phyloP scores from a whole-genome alignment of 257 asterid genomes.

The Nicotiana noctiflora region DNA sequence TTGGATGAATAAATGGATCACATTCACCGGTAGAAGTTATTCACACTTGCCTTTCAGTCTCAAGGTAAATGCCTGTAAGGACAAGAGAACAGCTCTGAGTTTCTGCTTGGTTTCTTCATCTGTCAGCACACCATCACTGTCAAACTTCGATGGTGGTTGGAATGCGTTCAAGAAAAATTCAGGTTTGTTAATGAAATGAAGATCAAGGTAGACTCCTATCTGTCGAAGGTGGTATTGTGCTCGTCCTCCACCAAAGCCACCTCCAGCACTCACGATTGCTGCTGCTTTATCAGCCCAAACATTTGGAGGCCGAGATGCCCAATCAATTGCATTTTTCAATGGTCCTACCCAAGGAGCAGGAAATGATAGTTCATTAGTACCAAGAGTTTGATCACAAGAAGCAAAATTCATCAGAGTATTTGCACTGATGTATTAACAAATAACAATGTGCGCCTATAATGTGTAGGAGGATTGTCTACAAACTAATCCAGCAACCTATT shows the following conservation, averaged over 20 bases:
- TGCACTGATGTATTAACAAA: not conserved
- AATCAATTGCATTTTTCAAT: slow-evolving; percentile 77
- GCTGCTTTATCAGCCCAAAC: slow-evolving; percentile 79
- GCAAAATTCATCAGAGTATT: not conserved
- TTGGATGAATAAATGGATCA: not conserved
- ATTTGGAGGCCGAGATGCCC: slow-evolving; percentile 89
- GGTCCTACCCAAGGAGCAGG: slow-evolving; percentile 38
- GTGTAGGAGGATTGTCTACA: not conserved
- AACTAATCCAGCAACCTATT: not conserved
- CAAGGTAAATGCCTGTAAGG: slow-evolving; percentile 51
- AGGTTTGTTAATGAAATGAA: slow-evolving; percentile 91
- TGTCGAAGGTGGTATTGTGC: slow-evolving; percentile 87
- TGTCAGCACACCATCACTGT: slow-evolving; percentile 51
- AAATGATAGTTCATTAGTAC: not conserved
- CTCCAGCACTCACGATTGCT: slow-evolving; percentile 77
- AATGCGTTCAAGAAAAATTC: slow-evolving; percentile 59
- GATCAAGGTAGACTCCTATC: too few relatives aligned
- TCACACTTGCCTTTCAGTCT: slow-evolving; percentile 45
- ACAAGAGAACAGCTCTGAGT: slow-evolving; percentile 42
- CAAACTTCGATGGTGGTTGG: slow-evolving; percentile 61
- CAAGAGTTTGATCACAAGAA: not conserved
- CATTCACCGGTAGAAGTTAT: not conserved
- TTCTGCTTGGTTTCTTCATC: slow-evolving; percentile 50
- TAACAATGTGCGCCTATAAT: not conserved
- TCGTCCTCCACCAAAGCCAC: slow-evolving; percentile 72